Evolutionary conservation across 2,329 filamentous ascomycete species (phyloP).

Genomic region (Hypoxylon sp.): DNA sequence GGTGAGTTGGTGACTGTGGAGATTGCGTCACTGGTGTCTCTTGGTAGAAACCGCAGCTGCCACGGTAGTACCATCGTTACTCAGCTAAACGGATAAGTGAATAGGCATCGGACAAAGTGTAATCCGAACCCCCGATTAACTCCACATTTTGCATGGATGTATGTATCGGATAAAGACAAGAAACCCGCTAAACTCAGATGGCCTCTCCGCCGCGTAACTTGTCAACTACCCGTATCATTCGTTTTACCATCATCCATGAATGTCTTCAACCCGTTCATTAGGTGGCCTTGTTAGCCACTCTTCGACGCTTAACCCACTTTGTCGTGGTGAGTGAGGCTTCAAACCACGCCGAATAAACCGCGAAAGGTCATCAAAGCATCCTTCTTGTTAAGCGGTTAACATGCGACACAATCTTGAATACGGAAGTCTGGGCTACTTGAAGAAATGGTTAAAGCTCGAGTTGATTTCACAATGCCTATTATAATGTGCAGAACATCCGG

Average conservation of each 20-base stretch:
- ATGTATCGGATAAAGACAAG: neutral
- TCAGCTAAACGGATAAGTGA: neutral
- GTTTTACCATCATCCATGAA: neutral
- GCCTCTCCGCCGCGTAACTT: neutral
- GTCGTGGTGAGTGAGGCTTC: neutral
- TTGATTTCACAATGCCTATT: neutral
- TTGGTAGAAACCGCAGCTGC: neutral
- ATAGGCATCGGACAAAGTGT: constrained; percentile 1
- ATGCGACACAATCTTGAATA: neutral
- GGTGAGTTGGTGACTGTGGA: neutral
- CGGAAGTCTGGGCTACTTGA: neutral
- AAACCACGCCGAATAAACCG: neutral
- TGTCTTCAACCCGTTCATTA: neutral
- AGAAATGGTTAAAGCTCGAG: neutral
- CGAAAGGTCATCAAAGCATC: neutral
- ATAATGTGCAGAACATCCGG: neutral
- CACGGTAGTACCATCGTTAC: neutral
- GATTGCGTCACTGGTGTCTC: constrained; percentile 22
- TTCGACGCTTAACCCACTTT: neutral
- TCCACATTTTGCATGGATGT: neutral
- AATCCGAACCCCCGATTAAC: neutral
- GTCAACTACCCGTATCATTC: neutral
- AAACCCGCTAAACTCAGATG: neutral
- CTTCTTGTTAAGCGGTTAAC: neutral
- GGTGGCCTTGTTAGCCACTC: neutral